Evolutionary conservation across 2,329 filamentous ascomycete genomes (phyloP), one percentile per base, ranked within the genome.

Genomic region (Beauveria scarabaeidicola): DNA sequence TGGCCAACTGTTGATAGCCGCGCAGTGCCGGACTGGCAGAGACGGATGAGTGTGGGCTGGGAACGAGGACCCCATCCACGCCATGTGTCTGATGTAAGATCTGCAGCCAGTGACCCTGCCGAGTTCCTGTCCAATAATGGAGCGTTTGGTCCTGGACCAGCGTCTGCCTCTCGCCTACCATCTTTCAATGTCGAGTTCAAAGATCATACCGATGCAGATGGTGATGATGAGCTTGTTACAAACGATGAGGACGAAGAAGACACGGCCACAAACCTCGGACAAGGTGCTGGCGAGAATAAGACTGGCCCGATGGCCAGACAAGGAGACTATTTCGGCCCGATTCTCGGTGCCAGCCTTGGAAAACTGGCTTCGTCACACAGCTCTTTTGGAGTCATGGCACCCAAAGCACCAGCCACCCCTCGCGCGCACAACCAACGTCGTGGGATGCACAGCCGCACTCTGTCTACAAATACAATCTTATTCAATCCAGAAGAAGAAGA

Each of bases 181-280:
- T 62, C 65, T 32, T 63, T 72, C 44, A 62, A 66, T 23, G 64
- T 76, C 70, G 67, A 76, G 25, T 75, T 78, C 54, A 81, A 80
- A 64, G 80, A 82, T 48, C 85, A 91, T 61, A 91, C 89, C 0
- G 90, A 94, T 67, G 90, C 87, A 7, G 91, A 96, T 69, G 90
- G 91, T 0, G 92, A 97, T 67, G 92, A 96, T 66, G 92, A 97
- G 71, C 77, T 92, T n/a, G 81, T 89, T 13, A 92, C 89, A 3
- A 89, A 91, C 59, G 89, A 91, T 59, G 88, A 92, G 60, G 84
- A 86, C 36, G 81, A 87, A 46, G 82, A 83, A 59, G 79, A 84
- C 53, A 76, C 79, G 17, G 73, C 69, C 15, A 75, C 76, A 64
- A 75, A 80, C 64, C 70, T 68, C n/a, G 69, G 67, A 19, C 69